A percentile compares a stretch with the other conserved stretches of the same genome.
These are phyloP conservation scores for Panaeolus cyanescens DNA, from an alignment of 768 basidiomycete species.

Conservation along the genomic window DNA sequence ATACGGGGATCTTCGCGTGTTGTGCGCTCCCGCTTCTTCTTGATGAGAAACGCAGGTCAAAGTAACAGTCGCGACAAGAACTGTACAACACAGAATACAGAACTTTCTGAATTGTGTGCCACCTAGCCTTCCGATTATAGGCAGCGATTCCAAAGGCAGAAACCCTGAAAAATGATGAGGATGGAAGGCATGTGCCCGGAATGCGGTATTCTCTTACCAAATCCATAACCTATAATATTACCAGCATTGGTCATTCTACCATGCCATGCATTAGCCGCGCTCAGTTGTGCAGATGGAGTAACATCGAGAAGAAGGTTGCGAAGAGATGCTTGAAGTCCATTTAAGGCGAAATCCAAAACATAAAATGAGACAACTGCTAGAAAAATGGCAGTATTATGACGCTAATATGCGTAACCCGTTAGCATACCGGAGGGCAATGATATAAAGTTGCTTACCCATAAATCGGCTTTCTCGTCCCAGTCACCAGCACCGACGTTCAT, in stretches of 20 bases:
- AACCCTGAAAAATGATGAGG: constrained; percentile 54
- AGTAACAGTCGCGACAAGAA: constrained; percentile 81
- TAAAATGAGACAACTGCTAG: constrained; percentile 93
- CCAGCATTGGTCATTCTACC: constrained; percentile 96
- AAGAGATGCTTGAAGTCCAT: constrained; percentile 91
- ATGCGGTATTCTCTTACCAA: constrained; percentile 54
- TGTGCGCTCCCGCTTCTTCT: constrained; percentile 56
- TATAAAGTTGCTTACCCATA: constrained; percentile 45
- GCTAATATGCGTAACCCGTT: not conserved
- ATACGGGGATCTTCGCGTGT: constrained; percentile 38
- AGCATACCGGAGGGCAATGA: not conserved
- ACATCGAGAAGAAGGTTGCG: constrained; percentile 93
- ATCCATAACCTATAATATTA: constrained; percentile 92
- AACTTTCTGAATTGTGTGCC: constrained; percentile 97
- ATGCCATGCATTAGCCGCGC: constrained; percentile 97
- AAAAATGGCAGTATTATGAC: constrained; percentile 68
- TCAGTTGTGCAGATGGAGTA: constrained; percentile 86
- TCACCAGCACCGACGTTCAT: constrained; percentile 77
- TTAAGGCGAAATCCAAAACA: constrained; percentile 94
- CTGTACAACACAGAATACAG: constrained; percentile 80
- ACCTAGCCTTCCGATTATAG: constrained; percentile 78
- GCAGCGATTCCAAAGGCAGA: constrained; percentile 80
- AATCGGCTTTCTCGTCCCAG: constrained; percentile 71
- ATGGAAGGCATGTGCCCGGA: not conserved
- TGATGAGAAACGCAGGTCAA: constrained; percentile 87